Evolutionary conservation across 352 stramenopile species (phyloP).

Genomic region (Phytophthora pinifolia): DNA sequence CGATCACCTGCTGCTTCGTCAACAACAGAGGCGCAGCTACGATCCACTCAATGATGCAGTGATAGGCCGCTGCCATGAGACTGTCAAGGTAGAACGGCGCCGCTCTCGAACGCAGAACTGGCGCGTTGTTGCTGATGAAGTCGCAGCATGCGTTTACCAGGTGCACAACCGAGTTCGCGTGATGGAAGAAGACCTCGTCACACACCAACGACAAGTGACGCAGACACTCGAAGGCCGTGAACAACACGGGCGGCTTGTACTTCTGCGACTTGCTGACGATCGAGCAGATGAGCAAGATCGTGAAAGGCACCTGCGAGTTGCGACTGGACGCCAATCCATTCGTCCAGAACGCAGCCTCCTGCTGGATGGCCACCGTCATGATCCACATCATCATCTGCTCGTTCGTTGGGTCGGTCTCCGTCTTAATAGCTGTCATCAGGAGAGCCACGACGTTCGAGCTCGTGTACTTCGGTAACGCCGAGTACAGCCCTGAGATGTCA

Average conservation of each 20-base stretch:
- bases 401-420: conserved; percentile 81
- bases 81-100: conserved; percentile 84
- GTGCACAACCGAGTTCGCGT: conserved; percentile 76
- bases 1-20: conserved; percentile 71
- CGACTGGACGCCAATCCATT: conserved; percentile 76
- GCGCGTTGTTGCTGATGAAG: conserved; percentile 80
- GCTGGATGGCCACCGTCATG: conserved; percentile 82
- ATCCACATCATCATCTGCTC: conserved; percentile 91
- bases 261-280: conserved; percentile 79
- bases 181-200: conserved; percentile 74
- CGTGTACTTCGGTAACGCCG: conserved; percentile 80
- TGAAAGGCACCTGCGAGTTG: conserved; percentile 85
- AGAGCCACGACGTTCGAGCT: conserved; percentile 86
- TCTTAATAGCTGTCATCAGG: conserved; percentile 83
- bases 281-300: conserved; percentile 82
- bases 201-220: conserved; percentile 79
- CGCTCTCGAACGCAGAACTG: conserved; percentile 67
- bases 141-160: conserved; percentile 85
- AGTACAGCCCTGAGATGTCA: conserved; percentile 70
- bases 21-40: conserved; percentile 71
- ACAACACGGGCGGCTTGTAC: conserved; percentile 84
- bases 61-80: conserved; percentile 76
- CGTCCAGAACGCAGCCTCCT: conserved; percentile 86
- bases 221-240: conserved; percentile 85
- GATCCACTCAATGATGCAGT: conserved; percentile 88